Base-by-base conservation (phyloP, 768 basidiomycete genomes). In the Udeniomyces megalosporus region DNA sequence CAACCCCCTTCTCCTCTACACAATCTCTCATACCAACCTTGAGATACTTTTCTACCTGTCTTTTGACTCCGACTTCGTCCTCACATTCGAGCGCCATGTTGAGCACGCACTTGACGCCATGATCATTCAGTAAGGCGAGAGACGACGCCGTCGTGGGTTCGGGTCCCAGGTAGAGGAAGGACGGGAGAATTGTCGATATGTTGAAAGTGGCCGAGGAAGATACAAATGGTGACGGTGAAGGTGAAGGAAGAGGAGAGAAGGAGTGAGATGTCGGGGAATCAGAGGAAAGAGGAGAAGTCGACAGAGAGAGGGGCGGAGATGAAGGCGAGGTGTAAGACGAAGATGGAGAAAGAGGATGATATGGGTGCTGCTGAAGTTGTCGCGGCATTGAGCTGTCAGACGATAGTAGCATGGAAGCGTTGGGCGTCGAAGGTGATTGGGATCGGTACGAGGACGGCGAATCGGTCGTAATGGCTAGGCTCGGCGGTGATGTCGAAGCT, bases 21-120 rank as follows among this genome's bases (percentile, higher is more conserved):
- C 84, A 90, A 75, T 97, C 92, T 66, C 89, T 78, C 88, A 96
- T 92, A 8, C 90, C 86, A 46, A 96, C 85, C 69, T 82, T 84
- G 50, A 80, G 75, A 71, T 96, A 96, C 67, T 80, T 81, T 66
- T 90, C 88, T 71, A 97, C 95, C 12, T 77, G 77, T 58, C 81
- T 78, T 51, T 77, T 77, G 61, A 92, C 69, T 20, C 76, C 74
- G 67, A 92, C 74, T 67, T 90, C 81, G 32, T 72, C 70, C 66
- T 90, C 84, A 71, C 90, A 95, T 74, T 96, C 92, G 12, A 80
- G 79, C 20, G 92, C 92, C 50, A 95, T 83, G 70, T 97, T 97
- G 64, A 96, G 73, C 66, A 97, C 88, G 60, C 90, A 77, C 72
- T 81, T 84, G 61, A 96, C 84, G 0, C 90, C 91, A 20, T 90